Evolutionary conservation across 306 rosid species (phyloP).

Genomic region (Medicago lupulina): DNA sequence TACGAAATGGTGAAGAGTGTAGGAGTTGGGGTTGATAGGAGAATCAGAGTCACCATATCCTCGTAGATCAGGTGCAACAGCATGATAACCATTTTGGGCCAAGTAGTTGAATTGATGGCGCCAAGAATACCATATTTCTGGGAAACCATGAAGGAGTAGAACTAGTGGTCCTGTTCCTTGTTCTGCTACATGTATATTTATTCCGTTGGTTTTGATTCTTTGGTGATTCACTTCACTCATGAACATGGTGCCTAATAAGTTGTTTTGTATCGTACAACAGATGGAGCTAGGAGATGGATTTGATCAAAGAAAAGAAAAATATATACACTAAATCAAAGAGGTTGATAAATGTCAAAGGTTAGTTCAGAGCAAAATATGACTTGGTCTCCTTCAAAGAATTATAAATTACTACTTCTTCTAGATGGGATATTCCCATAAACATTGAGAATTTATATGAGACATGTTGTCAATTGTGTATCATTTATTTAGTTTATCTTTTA

Average conservation of each 20-base stretch:
- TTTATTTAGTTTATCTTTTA: no score
- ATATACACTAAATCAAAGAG: neutral
- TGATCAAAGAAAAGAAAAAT: neutral
- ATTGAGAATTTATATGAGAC: no score
- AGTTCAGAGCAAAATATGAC: conserved; percentile 48
- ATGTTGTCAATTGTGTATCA: no score
- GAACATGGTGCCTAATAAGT: conserved; percentile 29
- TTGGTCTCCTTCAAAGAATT: neutral
- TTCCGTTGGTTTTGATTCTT: conserved; percentile 66
- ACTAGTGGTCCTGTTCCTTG: conserved; percentile 77
- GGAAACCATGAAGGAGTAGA: conserved; percentile 73
- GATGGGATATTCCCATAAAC: neutral
- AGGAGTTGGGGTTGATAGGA: conserved; percentile 58
- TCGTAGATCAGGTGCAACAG: conserved; percentile 77
- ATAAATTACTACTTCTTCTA: neutral
- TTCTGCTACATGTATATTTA: conserved; percentile 67
- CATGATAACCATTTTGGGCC: conserved; percentile 65
- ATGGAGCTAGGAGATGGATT: neutral
- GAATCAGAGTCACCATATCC: conserved; percentile 74
- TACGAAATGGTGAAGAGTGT: conserved; percentile 53
- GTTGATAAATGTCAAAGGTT: neutral
- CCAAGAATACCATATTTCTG: conserved; percentile 69
- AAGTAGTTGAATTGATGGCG: conserved; percentile 61
- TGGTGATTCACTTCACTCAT: conserved; percentile 63
- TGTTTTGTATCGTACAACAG: neutral